Evolutionary conservation across 495 filamentous ascomycete species (phyloP).

Genomic region (Chaetomium fimeti): DNA sequence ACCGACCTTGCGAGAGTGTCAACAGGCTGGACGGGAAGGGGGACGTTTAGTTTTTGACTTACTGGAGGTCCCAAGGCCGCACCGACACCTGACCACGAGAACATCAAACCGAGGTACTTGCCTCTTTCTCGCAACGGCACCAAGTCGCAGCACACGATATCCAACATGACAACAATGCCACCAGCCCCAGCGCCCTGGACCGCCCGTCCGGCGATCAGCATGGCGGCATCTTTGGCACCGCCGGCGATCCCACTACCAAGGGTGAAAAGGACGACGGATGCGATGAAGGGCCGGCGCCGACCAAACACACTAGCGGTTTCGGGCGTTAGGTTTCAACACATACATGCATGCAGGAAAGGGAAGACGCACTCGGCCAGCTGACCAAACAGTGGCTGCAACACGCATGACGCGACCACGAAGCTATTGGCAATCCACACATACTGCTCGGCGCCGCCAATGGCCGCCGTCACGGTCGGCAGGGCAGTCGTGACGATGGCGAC

Average conservation of each 20-base stretch:
- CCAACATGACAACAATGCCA: background rate
- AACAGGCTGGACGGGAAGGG: background rate
- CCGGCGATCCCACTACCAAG: conserved; percentile 1
- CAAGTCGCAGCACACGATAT: conserved; percentile 1
- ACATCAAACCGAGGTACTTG: background rate
- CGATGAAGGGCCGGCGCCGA: background rate
- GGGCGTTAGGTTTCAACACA: no score
- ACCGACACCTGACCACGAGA: background rate
- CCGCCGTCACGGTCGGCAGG: conserved; percentile 5
- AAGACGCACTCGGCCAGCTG: no score
- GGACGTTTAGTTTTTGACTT: no score
- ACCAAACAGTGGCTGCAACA: no score
- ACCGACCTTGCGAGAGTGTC: no score
- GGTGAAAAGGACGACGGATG: background rate
- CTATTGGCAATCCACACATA: background rate
- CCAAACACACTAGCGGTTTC: background rate
- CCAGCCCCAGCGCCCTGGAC: no score
- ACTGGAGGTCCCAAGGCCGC: conserved; percentile 3
- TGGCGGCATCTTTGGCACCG: background rate
- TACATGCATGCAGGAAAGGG: no score
- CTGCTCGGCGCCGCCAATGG: background rate
- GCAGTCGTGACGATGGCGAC: background rate
- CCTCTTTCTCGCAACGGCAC: background rate
- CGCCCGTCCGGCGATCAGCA: background rate
- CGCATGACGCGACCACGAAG: conserved; percentile 1